Percentiles rank a stretch among this genome's conserved stretches.
phyloP scores from a whole-genome alignment of 2,329 filamentous ascomycete species.

The Neophaeococcomyces aloes region DNA sequence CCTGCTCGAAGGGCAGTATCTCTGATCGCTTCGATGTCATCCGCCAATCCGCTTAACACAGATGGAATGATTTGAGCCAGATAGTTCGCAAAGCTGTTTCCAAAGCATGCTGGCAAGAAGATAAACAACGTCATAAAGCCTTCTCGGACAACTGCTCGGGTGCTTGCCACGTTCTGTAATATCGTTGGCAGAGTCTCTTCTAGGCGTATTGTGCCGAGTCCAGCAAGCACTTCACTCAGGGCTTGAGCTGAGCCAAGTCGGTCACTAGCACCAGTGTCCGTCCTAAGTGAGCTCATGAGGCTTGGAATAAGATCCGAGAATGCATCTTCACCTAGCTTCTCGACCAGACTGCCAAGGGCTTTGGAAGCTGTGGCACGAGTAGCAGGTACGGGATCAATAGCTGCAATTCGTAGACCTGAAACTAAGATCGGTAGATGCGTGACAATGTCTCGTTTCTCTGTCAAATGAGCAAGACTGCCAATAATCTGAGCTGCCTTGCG shows the following conservation, averaged over 20 bases:
- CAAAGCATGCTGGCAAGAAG: constrained; percentile 96
- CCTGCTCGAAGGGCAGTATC: constrained; percentile 93
- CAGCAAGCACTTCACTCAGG: constrained; percentile 89
- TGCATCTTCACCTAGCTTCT: constrained; percentile 94
- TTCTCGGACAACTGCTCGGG: constrained; percentile 82
- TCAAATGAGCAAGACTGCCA: constrained; percentile 91
- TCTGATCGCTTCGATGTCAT: constrained; percentile 91
- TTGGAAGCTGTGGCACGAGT: constrained; percentile 94
- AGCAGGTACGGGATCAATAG: constrained; percentile 91
- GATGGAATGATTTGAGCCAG: constrained; percentile 91
- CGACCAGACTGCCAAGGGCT: constrained; percentile 88
- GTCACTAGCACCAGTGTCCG: constrained; percentile 91
- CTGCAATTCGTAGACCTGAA: constrained; percentile 74
- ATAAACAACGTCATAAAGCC: constrained; percentile 99
- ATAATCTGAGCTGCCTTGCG: constrained; percentile 96
- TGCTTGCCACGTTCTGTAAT: constrained; percentile 86
- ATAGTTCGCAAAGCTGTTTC: constrained; percentile 95
- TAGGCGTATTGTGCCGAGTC: constrained; percentile 78
- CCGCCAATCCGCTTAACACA: constrained; percentile 84
- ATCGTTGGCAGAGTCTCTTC: constrained; percentile 96
- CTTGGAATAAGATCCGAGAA: constrained; percentile 94
- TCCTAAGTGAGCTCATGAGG: constrained; percentile 95
- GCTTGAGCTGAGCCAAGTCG: constrained; percentile 92
- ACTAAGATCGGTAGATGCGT: constrained; percentile 86
- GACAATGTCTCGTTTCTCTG: constrained; percentile 87